phyloP scores from a whole-genome alignment of 768 basidiomycete genomes.

The Naganishia onofrii region DNA sequence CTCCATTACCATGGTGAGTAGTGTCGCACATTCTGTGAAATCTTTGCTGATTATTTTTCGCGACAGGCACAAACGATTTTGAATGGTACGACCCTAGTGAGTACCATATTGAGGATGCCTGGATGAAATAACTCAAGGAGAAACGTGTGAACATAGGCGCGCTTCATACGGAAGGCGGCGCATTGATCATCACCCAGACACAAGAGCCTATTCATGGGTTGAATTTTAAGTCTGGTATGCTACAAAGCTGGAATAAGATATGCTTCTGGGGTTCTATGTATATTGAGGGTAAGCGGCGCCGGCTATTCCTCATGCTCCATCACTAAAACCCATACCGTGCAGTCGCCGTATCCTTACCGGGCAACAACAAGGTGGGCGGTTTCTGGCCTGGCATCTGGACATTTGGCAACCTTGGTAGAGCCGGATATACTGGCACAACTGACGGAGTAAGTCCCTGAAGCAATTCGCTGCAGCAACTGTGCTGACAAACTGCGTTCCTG shows the following conservation, averaged over 20 bases:
- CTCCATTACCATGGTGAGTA: constrained; percentile 40
- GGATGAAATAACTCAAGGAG: neutral
- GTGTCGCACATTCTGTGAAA: neutral
- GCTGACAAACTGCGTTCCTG: neutral
- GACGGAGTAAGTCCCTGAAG: constrained; percentile 15
- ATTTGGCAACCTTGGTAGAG: constrained; percentile 59
- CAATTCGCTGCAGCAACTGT: neutral
- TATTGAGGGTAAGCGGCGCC: constrained; percentile 55
- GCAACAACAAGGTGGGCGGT: constrained; percentile 42
- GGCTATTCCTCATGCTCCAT: too few species aligned
- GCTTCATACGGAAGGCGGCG: constrained; percentile 69
- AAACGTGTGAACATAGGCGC: neutral
- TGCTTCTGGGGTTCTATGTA: constrained; percentile 83
- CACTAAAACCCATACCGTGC: neutral
- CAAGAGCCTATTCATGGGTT: constrained; percentile 67
- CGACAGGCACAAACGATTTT: constrained; percentile 50
- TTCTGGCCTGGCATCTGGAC: constrained; percentile 61
- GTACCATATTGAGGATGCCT: neutral
- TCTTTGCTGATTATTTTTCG: neutral
- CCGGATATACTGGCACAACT: constrained; percentile 28
- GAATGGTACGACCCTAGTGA: constrained; percentile 82
- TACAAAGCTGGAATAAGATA: constrained; percentile 71
- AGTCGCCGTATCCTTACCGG: constrained; percentile 56
- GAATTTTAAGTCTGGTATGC: constrained; percentile 58
- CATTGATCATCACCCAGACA: constrained; percentile 70